phyloP scores from a whole-genome alignment of 148 eudicot genomes.

The Silene uniflora region DNA sequence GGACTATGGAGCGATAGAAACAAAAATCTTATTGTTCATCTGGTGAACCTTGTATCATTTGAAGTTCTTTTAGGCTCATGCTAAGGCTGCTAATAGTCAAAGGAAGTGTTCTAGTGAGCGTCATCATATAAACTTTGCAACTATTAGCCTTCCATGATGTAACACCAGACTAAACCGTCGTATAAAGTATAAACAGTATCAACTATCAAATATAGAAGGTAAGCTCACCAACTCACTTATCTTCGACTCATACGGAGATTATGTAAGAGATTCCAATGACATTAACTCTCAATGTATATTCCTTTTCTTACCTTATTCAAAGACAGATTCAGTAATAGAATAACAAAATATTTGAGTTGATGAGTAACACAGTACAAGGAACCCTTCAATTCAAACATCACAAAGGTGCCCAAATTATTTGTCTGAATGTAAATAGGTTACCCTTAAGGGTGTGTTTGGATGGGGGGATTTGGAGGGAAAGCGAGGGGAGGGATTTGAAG shows the following conservation, averaged over 20 bases:
- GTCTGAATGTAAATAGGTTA: too few species aligned
- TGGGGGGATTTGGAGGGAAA: too few species aligned
- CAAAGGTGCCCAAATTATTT: too few species aligned
- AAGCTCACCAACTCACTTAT: not conserved
- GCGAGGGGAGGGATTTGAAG: too few species aligned
- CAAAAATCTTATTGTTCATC: not conserved
- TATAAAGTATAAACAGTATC: not conserved
- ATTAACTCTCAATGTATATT: not conserved
- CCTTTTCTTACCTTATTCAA: not conserved
- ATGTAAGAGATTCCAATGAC: not conserved
- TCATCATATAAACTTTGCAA: not conserved
- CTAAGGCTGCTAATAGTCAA: not conserved
- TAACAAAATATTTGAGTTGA: too few species aligned
- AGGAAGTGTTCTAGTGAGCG: not conserved
- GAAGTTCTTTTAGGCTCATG: not conserved
- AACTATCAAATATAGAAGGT: too few species aligned
- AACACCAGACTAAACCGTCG: not conserved
- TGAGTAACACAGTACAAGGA: too few species aligned
- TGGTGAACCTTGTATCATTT: not conserved
- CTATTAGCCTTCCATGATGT: not conserved
- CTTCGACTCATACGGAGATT: not conserved
- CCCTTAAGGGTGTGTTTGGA: too few species aligned
- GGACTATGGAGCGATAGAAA: not conserved
- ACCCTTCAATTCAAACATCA: too few species aligned
- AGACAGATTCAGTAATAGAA: too few species aligned